These are phyloP conservation scores for Tetrapisispora namnaoensis DNA, from an alignment of 805 yeast genomes.

Conservation along the genomic window DNA sequence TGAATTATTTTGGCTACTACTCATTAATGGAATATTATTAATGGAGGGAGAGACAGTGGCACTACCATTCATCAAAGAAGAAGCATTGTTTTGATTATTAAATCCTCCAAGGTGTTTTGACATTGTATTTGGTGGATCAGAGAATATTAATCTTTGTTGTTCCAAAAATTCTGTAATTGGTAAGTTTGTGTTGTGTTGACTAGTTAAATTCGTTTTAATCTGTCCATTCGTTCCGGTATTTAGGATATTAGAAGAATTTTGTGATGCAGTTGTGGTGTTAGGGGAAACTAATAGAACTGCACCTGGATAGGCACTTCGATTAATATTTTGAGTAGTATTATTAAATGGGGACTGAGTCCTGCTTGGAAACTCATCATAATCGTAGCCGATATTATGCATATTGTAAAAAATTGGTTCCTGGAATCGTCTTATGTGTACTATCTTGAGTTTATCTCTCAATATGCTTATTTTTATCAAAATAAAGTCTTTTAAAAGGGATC, in stretches of 20 bases:
- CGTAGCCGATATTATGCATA: constrained; percentile 8
- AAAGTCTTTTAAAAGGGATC: no score
- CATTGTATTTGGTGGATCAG: background rate
- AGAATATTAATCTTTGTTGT: constrained; percentile 7
- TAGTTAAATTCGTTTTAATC: background rate
- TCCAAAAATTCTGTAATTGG: constrained; percentile 14
- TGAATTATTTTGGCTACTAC: constrained; percentile 6
- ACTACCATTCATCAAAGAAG: background rate
- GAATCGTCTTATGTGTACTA: background rate
- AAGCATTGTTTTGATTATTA: background rate
- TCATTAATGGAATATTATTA: background rate
- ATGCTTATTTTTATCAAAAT: background rate
- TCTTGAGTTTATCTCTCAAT: background rate
- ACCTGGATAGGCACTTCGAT: constrained; percentile 33
- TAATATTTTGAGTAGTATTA: constrained; percentile 5
- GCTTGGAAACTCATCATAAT: constrained; percentile 17
- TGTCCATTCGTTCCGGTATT: background rate
- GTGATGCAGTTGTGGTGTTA: background rate
- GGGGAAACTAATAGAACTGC: constrained; percentile 31
- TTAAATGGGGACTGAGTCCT: constrained; percentile 24
- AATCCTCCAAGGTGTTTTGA: background rate
- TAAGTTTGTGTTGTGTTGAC: background rate
- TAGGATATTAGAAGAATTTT: background rate
- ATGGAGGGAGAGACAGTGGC: background rate
- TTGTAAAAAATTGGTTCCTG: background rate